A percentile compares a stretch with the other conserved stretches of the same genome.
These are phyloP conservation scores for Trifolium dubium DNA, from an alignment of 306 rosid species.

Conservation along the genomic window DNA sequence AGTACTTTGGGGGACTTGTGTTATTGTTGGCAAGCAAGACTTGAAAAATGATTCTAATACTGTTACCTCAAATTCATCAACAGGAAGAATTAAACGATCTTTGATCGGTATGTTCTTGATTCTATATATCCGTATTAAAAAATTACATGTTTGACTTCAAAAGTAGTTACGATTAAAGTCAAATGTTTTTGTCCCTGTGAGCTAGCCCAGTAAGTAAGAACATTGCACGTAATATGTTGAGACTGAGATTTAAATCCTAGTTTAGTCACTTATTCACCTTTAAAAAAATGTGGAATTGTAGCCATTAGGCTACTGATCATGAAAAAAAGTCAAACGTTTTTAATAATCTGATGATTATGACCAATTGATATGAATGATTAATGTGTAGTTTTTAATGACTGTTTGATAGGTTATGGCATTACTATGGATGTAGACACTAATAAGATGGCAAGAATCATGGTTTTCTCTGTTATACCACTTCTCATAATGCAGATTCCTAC, in stretches of 20 bases:
- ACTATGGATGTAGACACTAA: conserved; percentile 61
- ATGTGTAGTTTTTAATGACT: background rate
- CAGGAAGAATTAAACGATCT: conserved; percentile 39
- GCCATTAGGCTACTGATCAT: no score
- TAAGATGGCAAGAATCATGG: conserved; percentile 58
- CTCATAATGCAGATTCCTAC: conserved; percentile 61
- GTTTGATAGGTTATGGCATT: conserved; percentile 55
- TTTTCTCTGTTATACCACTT: conserved; percentile 56
- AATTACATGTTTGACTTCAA: no score
- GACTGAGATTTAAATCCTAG: no score
- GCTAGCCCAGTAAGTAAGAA: no score
- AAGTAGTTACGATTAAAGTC: no score
- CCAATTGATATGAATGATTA: background rate
- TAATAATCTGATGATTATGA: background rate
- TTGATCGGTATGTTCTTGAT: conserved; percentile 45
- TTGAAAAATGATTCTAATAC: conserved; percentile 23
- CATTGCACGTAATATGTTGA: no score
- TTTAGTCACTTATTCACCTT: no score
- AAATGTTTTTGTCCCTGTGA: no score
- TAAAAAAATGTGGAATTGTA: no score
- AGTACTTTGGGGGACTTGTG: conserved; percentile 60
- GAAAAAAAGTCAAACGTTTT: no score
- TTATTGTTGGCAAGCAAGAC: conserved; percentile 50
- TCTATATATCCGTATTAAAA: background rate
- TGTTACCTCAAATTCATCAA: conserved; percentile 26